Evolutionary conservation across 306 rosid species (phyloP), one percentile per base, ranked within the genome.

Genomic region (Pterocarpus macrocarpus): DNA sequence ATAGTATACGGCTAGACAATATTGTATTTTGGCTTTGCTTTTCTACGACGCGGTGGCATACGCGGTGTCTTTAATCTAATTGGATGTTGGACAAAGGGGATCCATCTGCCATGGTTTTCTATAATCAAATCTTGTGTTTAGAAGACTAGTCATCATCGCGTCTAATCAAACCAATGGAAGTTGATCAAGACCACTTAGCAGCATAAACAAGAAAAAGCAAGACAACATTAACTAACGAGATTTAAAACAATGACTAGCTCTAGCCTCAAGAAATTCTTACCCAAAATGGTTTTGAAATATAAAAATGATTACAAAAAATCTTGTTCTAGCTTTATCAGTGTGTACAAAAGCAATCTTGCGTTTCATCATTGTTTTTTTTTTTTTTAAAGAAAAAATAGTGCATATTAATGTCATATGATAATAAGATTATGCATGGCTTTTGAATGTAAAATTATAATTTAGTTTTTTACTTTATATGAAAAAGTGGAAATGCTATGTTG

Each of bases 1-100:
- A 71, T 67, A 73, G 79, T 67, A 67, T 69, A 74, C 66, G 79
- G 22, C 76, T 68, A 69, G 34, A 65, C 4, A 61, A 10, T 62
- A 50, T 73, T 52, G 64, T 77, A 59, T 62, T 77, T 73, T 83
- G 47, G 43, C 57, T 72, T 64, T 85, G 80, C 87, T 79, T 85
- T 83, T 81, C 38, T 80, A 72, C 30, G 45, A 80, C 52, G 82
- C 45, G 83, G 85, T 88, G 85, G 82, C 55, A 80, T 71, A 82
- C 50, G 80, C 80, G 82, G 76, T 79, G 13, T 33, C 80, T 68
- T 49, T 71, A 71, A 75, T 79, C 73, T 76, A 52, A 74, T 70
- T 55, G 16, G 73, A 77, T 85, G 83, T 77, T 81, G 85, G 81
- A 81, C 71, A 81, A 77, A 81, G 41, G 63, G 69, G 64, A 52